Percentiles rank a stretch among this genome's conserved stretches.
phyloP scores from a whole-genome alignment of 1,139 yeast genomes.

The Petasospora fabianii region DNA sequence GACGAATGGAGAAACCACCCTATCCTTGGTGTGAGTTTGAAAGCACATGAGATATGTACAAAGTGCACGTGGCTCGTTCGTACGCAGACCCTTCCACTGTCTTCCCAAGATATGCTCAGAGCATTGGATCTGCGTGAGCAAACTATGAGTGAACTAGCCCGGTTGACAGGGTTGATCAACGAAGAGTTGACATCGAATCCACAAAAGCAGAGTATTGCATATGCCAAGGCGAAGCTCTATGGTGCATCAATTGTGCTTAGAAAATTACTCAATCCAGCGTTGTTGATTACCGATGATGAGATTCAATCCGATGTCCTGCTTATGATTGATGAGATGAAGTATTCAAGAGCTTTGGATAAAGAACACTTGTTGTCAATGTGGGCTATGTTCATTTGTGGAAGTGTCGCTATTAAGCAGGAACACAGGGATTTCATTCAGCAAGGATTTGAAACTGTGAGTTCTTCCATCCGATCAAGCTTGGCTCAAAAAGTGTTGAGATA shows the following conservation, averaged over 20 bases:
- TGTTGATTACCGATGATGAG: slow-evolving; percentile 12
- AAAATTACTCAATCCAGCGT: slow-evolving; percentile 14
- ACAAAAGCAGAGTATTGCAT: slow-evolving; percentile 17
- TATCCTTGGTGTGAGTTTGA: slow-evolving; percentile 23
- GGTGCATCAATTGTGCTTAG: slow-evolving; percentile 19
- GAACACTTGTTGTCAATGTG: slow-evolving; percentile 21
- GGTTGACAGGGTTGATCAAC: slow-evolving; percentile 4
- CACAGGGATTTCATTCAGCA: slow-evolving; percentile 14
- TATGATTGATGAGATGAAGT: slow-evolving; percentile 12
- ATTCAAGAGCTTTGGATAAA: slow-evolving; percentile 9
- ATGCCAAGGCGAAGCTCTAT: slow-evolving; percentile 16
- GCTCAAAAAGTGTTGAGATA: slow-evolving; percentile 24
- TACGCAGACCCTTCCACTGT: slow-evolving; percentile 16
- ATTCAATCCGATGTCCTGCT: slow-evolving; percentile 15
- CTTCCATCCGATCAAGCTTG: slow-evolving; percentile 18
- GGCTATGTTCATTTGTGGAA: slow-evolving; percentile 25
- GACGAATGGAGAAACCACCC: slow-evolving; percentile 26
- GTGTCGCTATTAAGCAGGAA: slow-evolving; percentile 13
- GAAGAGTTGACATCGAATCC: slow-evolving; percentile 1
- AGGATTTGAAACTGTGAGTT: slow-evolving; percentile 14
- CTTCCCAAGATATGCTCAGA: slow-evolving; percentile 10
- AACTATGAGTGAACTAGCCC: slow-evolving; percentile 9
- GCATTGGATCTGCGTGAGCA: slow-evolving; percentile 14
- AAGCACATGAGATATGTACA: slow-evolving; percentile 28
- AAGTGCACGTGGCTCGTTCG: slow-evolving; percentile 29